These are phyloP conservation scores for Termitomyces sp. DNA, from an alignment of 768 basidiomycete species.

Conservation along the genomic window DNA sequence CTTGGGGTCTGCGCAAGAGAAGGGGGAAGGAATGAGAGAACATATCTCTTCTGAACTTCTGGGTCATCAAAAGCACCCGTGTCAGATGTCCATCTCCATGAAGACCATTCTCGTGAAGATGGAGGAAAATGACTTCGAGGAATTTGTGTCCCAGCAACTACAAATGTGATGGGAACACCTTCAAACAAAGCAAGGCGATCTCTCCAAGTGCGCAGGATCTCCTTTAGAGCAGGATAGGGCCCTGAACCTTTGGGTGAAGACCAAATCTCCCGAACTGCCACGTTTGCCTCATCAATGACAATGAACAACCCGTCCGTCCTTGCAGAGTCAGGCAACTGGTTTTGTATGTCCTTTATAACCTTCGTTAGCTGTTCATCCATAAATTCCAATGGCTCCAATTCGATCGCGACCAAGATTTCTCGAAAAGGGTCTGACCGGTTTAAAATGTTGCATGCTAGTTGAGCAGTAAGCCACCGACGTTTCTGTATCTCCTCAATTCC, in stretches of 20 bases:
- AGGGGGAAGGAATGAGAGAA: too few relatives aligned
- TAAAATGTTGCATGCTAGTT: neutral
- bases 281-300: slow-evolving; percentile 2
- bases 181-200: neutral
- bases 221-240: neutral
- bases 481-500: neutral
- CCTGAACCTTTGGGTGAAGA: neutral
- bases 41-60: too few relatives aligned
- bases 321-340: neutral
- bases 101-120: neutral
- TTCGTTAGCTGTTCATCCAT: neutral
- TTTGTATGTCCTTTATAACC: neutral
- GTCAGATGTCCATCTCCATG: neutral
- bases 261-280: neutral
- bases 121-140: neutral
- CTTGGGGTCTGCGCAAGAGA: too few relatives aligned
- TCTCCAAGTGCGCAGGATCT: neutral
- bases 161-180: neutral
- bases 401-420: neutral
- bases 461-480: neutral
- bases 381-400: neutral
- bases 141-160: neutral
- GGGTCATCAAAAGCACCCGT: too few relatives aligned
- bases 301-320: neutral
- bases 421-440: neutral